Conservation (phyloP, 2,329 filamentous ascomycete species). For the Ceratocystis papillata region DNA sequence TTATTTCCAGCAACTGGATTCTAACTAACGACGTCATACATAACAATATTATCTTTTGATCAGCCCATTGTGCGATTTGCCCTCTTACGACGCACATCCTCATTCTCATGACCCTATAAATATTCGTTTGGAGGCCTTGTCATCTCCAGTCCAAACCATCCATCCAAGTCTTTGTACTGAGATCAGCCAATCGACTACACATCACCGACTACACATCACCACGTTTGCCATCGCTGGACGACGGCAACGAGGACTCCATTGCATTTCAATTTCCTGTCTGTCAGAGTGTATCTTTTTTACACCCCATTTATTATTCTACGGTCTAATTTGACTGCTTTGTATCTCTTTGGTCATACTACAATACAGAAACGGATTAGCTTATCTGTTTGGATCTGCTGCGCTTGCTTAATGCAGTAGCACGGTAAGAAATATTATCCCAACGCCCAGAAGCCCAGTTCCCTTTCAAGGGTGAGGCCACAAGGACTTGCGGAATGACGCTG, state of each 20-base stretch:
- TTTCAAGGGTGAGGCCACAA: neutral
- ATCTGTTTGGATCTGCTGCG: neutral
- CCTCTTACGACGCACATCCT: conserved; percentile 3
- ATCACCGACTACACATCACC: neutral
- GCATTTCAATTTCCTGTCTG: no score
- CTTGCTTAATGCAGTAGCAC: neutral
- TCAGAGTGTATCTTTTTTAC: no score
- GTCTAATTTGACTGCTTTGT: neutral
- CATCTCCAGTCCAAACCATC: neutral
- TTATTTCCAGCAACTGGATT: neutral
- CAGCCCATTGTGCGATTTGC: neutral
- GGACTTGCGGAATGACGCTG: neutral
- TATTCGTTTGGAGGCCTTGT: neutral
- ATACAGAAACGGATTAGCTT: neutral
- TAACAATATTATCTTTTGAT: conserved; percentile 2
- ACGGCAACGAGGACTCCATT: neutral
- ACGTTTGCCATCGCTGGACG: neutral
- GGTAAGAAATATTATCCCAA: conserved; percentile 8
- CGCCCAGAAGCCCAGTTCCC: neutral
- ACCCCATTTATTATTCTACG: no score
- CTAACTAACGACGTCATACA: neutral
- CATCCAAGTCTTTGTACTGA: neutral
- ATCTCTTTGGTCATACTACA: neutral
- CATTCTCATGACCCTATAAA: conserved; percentile 6
- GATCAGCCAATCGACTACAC: neutral